A percentile compares a stretch with the other conserved stretches of the same genome.
phyloP scores from a whole-genome alignment of 257 asterid species.

The Handroanthus guayacan region DNA sequence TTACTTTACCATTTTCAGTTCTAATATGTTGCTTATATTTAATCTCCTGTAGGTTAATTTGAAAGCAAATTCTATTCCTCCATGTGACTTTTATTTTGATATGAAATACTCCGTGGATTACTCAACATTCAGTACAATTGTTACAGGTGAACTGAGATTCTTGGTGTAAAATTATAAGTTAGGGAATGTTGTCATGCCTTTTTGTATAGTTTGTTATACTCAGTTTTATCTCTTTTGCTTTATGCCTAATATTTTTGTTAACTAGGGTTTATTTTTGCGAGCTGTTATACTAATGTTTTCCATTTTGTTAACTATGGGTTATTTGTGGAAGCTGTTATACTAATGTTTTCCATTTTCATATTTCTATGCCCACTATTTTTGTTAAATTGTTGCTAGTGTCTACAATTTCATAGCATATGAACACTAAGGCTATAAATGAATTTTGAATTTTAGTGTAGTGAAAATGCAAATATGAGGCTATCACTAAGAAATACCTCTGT shows the following conservation, averaged over 20 bases:
- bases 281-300: slow-evolving; percentile 7
- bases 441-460: not conserved
- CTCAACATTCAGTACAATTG: slow-evolving; percentile 51
- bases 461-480: slow-evolving; percentile 2
- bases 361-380: not conserved
- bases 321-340: not conserved
- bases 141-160: slow-evolving; percentile 40
- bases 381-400: not conserved
- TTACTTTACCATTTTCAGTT: slow-evolving; percentile 5
- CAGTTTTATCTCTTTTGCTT: not conserved
- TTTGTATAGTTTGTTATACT: slow-evolving; percentile 13
- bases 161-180: slow-evolving; percentile 28
- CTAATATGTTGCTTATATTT: slow-evolving; percentile 30
- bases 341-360: not conserved
- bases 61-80: slow-evolving; percentile 44
- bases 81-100: slow-evolving; percentile 57
- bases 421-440: not conserved
- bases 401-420: not conserved
- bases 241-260: slow-evolving; percentile 6
- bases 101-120: slow-evolving; percentile 58
- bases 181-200: not conserved
- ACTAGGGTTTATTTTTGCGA: not conserved
- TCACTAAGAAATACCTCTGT: not conserved
- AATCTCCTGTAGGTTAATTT: slow-evolving; percentile 43
- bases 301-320: slow-evolving; percentile 5